Conservation (phyloP, 1,139 yeast genomes). For the Debaryomycetaceae sp. region DNA sequence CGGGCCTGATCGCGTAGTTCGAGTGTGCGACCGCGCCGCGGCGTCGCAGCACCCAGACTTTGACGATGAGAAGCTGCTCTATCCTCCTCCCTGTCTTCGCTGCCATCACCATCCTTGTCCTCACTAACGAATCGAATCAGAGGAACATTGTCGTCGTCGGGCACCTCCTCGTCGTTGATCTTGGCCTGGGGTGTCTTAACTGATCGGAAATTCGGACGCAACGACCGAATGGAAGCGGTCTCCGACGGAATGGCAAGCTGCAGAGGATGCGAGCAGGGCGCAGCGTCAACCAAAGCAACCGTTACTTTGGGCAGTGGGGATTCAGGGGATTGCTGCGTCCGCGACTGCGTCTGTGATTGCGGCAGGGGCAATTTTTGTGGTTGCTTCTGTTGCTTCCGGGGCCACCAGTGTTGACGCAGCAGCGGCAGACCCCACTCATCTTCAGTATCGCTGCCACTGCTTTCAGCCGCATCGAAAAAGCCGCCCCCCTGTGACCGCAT, state of each 20-base stretch:
- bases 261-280: too few relatives aligned
- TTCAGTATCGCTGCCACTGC: conserved; percentile 26
- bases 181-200: conserved; percentile 73
- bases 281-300: too few relatives aligned
- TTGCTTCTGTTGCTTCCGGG: too few relatives aligned
- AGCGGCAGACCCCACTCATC: conserved; percentile 28
- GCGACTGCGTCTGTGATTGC: too few relatives aligned
- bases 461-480: conserved; percentile 21
- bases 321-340: too few relatives aligned
- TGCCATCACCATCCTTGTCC: conserved; percentile 14
- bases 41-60: neutral
- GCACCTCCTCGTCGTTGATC: conserved; percentile 64
- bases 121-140: conserved; percentile 30
- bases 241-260: too few relatives aligned
- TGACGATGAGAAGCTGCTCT: conserved; percentile 7
- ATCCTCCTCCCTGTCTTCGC: conserved; percentile 14
- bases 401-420: too few relatives aligned
- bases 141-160: conserved; percentile 25
- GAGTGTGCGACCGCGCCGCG: conserved; percentile 4
- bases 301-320: too few relatives aligned
- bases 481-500: conserved; percentile 54
- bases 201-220: conserved; percentile 71
- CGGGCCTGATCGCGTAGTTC: conserved; percentile 3
- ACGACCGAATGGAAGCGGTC: too few relatives aligned
- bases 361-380: too few relatives aligned